Base-by-base conservation (phyloP, 2,329 filamentous ascomycete genomes). In the Diaporthe citriasiana region DNA sequence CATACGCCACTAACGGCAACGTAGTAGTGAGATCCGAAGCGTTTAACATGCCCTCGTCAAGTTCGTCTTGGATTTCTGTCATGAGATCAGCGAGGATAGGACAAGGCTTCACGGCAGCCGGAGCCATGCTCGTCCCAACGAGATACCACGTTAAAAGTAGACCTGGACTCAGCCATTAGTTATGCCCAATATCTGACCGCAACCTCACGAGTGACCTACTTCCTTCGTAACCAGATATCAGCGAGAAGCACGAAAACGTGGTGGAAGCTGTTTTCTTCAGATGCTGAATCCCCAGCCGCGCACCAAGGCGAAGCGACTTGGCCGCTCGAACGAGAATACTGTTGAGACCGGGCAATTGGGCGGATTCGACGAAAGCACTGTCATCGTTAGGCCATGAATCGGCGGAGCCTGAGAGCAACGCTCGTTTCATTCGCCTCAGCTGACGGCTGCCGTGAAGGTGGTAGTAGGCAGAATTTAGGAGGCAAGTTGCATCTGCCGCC, bases 291-390 rank as follows among this genome's bases (percentile, higher is more conserved):
- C 51, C 51, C 13, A 55, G 51, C 51, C 51, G 25, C 51, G 51
- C 51, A 30, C 27, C 51, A 19, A 55, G 51, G 27, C 51, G 51
- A 55, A 55, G 51, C 51, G 51, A 55, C 25, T 55, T 55, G 51
- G 51, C 51, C 25, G 51, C 51, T 10, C 51, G 51, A 30, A 55
- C 51, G 27, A 55, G 51, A 55, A 55, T 19, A 33, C 51, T 55
- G 51, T 55, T 55, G 51, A 55, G 51, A 30, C 27, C 51, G 51
- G 51, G 51, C 51, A 55, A 55, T 55, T 55, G 51, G 27, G 51
- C 27, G 51, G 25, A 6, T 30, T 55, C 51, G 51, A 55, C 51
- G 27, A 55, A 55, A 19, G 27, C 51, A 55, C 51, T 55, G 12
- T 30, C 51, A 55, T 55, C 17, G 51, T 15, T 55, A n/a, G 51